Evolutionary conservation across 768 basidiomycete genomes (phyloP), one percentile per base, ranked within the genome.

Genomic region (Panaeolus papilionaceus): DNA sequence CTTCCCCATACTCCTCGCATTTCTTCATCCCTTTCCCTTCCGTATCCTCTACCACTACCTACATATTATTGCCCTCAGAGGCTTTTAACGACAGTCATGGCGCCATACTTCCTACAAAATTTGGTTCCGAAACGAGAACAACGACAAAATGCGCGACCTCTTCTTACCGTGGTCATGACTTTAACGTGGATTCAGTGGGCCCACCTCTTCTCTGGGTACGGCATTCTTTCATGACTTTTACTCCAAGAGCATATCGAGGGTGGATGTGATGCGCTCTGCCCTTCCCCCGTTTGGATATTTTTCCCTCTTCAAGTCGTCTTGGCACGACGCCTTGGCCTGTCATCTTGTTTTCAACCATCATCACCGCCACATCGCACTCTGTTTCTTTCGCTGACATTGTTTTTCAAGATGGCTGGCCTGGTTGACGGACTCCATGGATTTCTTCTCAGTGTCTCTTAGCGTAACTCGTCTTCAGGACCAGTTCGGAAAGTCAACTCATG

Each of bases 181-280:
- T 73, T 90, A 54, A 85, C 81, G 0, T 83, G 77, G 74, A 69
- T 86, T 6, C 88, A 90, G 72, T 85, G 84, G 80, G 83, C 82
- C 4, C 82, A 86, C 62, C 89, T 89, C 74, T 85, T 82, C 74
- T 81, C 83, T 62, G 88, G 89, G 86, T 88, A 74, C 82, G 88
- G 70, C 38, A 33, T 44, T 65, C 23, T 38, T 18, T 18, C 42
- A 6, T 16, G 18, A 16, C 2, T 44, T 44, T 6, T 44, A 16
- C 42, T 44, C 42, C 14, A 12, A 42, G 39, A 44, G 11, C 5
- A 16, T 16, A 44, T 16, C 16, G 14, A 14, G 14, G 14, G 42
- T 6, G 14, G 42, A 16, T 44, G 11, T 14, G 42, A 16, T 44
- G 42, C 5, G 42, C 42, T 6, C 14, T 33, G 33, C 33, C 3